These are phyloP conservation scores for Coelastrella sp. DNA, from an alignment of 139 green algal species.

Conservation along the genomic window DNA sequence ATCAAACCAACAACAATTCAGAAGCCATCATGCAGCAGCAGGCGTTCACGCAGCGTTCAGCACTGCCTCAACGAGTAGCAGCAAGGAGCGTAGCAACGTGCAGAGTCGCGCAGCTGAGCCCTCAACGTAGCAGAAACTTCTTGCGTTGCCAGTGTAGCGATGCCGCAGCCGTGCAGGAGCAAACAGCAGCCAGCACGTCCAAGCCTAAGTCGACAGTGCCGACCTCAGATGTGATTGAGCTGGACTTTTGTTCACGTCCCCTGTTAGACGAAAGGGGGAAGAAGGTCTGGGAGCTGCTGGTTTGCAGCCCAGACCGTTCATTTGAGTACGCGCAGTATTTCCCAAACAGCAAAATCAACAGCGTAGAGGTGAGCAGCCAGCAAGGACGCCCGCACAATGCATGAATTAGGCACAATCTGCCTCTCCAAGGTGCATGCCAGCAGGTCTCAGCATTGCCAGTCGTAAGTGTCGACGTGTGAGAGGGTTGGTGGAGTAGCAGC, in stretches of 20 bases:
- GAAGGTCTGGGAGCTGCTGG: slow-evolving; percentile 98
- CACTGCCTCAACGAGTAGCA: not conserved
- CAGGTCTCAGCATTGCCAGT: not conserved
- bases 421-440: not conserved
- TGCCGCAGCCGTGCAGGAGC: slow-evolving; percentile 35
- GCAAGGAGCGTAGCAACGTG: not conserved
- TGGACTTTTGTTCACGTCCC: slow-evolving; percentile 98
- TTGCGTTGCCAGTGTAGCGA: slow-evolving; percentile 12
- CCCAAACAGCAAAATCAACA: slow-evolving; percentile 99
- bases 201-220: slow-evolving; percentile 45
- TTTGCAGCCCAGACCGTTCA: slow-evolving; percentile 84
- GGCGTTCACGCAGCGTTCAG: slow-evolving; percentile 4
- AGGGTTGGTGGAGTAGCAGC: slow-evolving; percentile 12
- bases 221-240: slow-evolving; percentile 82
- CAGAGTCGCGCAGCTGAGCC: not conserved
- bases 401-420: too few relatives aligned
- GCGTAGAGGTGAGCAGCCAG: slow-evolving; percentile 84
- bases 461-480: not conserved
- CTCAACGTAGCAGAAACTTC: slow-evolving; percentile 1
- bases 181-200: slow-evolving; percentile 33
- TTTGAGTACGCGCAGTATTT: slow-evolving; percentile 96
- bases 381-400: too few relatives aligned
- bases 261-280: slow-evolving; percentile 97
- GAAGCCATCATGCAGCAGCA: not conserved
- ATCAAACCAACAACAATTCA: not conserved